Conservation (phyloP, 345 rosid genomes). For the Nasturtium officinale region DNA sequence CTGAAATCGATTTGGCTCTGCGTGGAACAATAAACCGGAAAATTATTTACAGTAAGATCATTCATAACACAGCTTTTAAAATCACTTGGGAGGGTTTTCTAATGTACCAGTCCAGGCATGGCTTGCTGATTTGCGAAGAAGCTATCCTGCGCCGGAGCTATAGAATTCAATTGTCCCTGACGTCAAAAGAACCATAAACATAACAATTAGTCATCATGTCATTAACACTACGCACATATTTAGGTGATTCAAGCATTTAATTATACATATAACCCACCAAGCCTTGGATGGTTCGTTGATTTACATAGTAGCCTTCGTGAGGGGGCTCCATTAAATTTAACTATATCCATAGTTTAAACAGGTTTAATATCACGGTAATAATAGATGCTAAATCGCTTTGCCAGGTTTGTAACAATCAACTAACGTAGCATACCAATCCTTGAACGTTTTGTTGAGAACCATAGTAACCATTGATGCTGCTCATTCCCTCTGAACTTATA, state of each 20-base stretch:
- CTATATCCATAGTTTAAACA: constrained; percentile 46
- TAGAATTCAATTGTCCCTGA: constrained; percentile 60
- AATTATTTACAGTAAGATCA: not conserved
- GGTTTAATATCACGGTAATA: not conserved
- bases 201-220: not conserved
- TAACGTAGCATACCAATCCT: constrained; percentile 52
- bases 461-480: constrained; percentile 53
- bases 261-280: constrained; percentile 46
- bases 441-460: constrained; percentile 57
- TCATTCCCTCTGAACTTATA: constrained; percentile 54
- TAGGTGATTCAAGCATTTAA: not conserved
- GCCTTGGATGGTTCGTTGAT: constrained; percentile 56
- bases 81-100: constrained; percentile 3
- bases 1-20: constrained; percentile 67
- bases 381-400: not conserved
- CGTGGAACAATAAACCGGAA: not conserved
- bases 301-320: constrained; percentile 64
- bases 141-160: constrained; percentile 51
- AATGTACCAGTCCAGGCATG: constrained; percentile 58
- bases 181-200: constrained; percentile 7
- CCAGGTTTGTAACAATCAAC: not conserved
- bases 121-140: constrained; percentile 58
- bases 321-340: constrained; percentile 73
- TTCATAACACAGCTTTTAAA: not conserved
- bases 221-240: not conserved